Base-by-base conservation (phyloP, 768 basidiomycete genomes). In the Aureoboletus auriporus region DNA sequence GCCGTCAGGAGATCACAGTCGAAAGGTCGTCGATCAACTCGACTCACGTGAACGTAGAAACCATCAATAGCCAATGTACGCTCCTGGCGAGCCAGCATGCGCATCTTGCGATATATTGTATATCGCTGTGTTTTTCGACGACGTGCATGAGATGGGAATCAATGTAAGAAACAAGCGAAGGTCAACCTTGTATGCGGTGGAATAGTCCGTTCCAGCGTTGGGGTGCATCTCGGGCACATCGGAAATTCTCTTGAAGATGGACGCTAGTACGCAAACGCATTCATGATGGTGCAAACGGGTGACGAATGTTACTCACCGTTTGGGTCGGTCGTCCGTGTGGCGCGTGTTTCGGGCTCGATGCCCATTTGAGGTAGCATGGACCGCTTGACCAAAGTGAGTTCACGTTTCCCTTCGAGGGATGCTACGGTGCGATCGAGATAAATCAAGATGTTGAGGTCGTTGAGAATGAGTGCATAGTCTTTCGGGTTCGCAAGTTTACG, bases 361-460 rank as follows among this genome's bases (percentile, higher is more conserved):
- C 84, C 86, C 60, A 90, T 76, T 40, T 79, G 75, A 10, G 81
- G 81, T 2, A 95, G 72, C 78, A 84, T 86, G 49, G 78, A 83
- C 58, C 82, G 75, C 67, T 86, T 87, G 47, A 93, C 83, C 11
- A 98, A 75, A 10, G 86, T 77, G 14, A 98, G 74, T 56, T 94
- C 89, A 11, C 82, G 76, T 60, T 87, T 89, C 6, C 92, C 93
- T 64, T 91, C 87, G 60, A 98, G 70, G 69, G 90, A 93, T 31
- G 91, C 92, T n/a, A 98, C 95, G 0, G 96, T 98, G 16, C 94
- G 79, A 65, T 98, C 96, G 27, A 97, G 77, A 26, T 94, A 94
- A 29, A 93, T 84, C 46, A 92, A 69, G 35, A 95, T 84, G 49
- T 82, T 84, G 1, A 75, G 73, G 11, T 72, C 65, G 11, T 67